Percentiles rank a stretch among this genome's conserved stretches.
Evolutionary conservation across 805 yeast species (phyloP).

Genomic region (Candida morakotiae): DNA sequence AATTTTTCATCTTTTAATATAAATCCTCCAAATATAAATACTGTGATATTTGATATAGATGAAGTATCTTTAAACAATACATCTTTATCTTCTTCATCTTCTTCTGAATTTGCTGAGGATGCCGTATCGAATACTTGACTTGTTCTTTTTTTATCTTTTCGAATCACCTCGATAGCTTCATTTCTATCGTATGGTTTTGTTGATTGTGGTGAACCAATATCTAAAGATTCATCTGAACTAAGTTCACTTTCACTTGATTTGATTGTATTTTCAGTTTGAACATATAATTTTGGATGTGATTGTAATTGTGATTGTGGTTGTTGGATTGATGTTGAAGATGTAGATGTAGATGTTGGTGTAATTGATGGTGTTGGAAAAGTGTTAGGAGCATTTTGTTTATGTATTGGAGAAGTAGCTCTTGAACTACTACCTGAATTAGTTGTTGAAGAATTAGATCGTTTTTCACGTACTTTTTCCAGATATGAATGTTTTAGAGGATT

Average conservation of each 20-base stretch:
- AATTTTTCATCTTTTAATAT: slow-evolving; percentile 16
- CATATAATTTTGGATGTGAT: slow-evolving; percentile 6
- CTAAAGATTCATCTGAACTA: slow-evolving; percentile 7
- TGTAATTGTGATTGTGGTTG: too few relatives aligned
- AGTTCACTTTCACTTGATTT: slow-evolving; percentile 3
- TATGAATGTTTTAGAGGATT: slow-evolving; percentile 24
- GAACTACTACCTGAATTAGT: slow-evolving; percentile 9
- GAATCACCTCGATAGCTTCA: not conserved
- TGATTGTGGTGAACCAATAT: not conserved
- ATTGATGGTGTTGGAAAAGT: not conserved
- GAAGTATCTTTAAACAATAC: slow-evolving; percentile 6
- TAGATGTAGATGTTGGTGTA: not conserved
- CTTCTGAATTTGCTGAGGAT: slow-evolving; percentile 2
- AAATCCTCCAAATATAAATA: slow-evolving; percentile 41
- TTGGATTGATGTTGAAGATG: not conserved
- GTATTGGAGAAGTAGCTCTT: slow-evolving; percentile 20
- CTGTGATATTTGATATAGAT: slow-evolving; percentile 18
- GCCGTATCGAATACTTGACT: slow-evolving; percentile 4
- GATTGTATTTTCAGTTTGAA: slow-evolving; percentile 5
- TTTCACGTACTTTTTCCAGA: slow-evolving; percentile 12
- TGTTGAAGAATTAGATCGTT: slow-evolving; percentile 3
- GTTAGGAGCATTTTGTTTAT: not conserved
- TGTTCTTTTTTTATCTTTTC: not conserved
- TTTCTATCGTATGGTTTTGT: not conserved
- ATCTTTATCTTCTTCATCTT: not conserved